Evolutionary conservation across 176 grass and related monocot species (phyloP).

Genomic region (Musa troglodytarum): DNA sequence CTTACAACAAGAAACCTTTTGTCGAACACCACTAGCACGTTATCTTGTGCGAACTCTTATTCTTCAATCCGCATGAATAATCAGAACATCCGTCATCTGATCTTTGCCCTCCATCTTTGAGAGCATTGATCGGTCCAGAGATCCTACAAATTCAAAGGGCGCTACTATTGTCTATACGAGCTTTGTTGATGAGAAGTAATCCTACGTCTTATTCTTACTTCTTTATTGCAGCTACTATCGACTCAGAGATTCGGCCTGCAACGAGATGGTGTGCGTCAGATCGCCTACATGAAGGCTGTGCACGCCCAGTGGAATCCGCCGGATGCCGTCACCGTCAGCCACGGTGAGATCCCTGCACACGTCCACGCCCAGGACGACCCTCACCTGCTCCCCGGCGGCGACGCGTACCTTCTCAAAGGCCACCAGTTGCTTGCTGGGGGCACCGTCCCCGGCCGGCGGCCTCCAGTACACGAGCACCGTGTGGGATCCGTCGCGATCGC

Average conservation of each 20-base stretch:
- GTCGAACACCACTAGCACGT: background rate
- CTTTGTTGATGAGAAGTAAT: background rate
- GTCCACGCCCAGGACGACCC: constrained; percentile 47
- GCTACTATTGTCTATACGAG: background rate
- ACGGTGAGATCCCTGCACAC: constrained; percentile 49
- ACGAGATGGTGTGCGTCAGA: constrained; percentile 40
- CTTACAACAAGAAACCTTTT: background rate
- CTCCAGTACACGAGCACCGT: constrained; percentile 50
- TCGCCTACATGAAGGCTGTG: constrained; percentile 49
- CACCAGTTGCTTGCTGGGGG: constrained; percentile 43
- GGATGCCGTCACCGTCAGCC: constrained; percentile 35
- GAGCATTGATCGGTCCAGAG: background rate
- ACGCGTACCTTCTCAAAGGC: constrained; percentile 80
- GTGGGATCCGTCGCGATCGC: constrained; percentile 56
- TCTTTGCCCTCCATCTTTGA: background rate
- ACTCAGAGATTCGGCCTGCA: background rate
- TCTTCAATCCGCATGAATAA: background rate
- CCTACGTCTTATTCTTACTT: background rate
- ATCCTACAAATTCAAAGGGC: background rate
- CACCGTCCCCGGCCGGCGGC: constrained; percentile 15
- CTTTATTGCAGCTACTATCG: background rate
- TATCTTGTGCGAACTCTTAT: background rate
- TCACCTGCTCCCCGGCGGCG: constrained; percentile 27
- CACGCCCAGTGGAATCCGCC: constrained; percentile 50
- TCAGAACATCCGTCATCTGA: background rate